These are phyloP conservation scores for Fusarium sp. DNA, from an alignment of 2,329 filamentous ascomycete genomes.

Conservation along the genomic window DNA sequence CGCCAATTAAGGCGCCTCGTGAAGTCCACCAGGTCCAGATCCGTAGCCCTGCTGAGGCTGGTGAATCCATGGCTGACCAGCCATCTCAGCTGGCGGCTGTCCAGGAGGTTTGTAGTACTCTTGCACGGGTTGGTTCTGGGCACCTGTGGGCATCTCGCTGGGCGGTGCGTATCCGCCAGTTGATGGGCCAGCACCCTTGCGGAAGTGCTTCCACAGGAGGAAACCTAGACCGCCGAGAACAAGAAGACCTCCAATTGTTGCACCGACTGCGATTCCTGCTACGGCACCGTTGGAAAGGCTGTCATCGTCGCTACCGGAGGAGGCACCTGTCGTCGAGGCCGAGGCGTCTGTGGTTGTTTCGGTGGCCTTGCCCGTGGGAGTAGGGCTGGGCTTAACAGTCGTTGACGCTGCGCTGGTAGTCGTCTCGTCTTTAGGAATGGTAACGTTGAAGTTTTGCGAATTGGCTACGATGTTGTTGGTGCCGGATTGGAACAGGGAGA, in stretches of 20 bases:
- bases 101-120: constrained; percentile 32
- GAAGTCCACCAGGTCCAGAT: constrained; percentile 29
- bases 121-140: constrained; percentile 18
- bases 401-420: constrained; percentile 13
- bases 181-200: constrained; percentile 15
- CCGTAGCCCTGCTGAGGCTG: constrained; percentile 14
- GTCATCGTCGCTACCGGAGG: neutral
- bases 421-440: constrained; percentile 12
- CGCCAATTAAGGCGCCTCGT: constrained; percentile 29
- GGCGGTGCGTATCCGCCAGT: constrained; percentile 14
- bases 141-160: constrained; percentile 10
- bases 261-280: constrained; percentile 47
- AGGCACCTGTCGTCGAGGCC: constrained; percentile 6
- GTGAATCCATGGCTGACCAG: constrained; percentile 30
- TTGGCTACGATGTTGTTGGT: constrained; percentile 26
- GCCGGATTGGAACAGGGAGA: constrained; percentile 30
- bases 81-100: constrained; percentile 26
- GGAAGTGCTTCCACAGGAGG: constrained; percentile 40
- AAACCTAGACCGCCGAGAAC: constrained; percentile 41
- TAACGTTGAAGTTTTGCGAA: constrained; percentile 45
- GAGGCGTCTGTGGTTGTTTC: constrained; percentile 9
- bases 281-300: constrained; percentile 44
- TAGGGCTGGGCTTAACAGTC: constrained; percentile 9
- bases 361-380: neutral
- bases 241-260: constrained; percentile 38